phyloP scores from a whole-genome alignment of 306 rosid genomes.

The Ceratonia siliqua region DNA sequence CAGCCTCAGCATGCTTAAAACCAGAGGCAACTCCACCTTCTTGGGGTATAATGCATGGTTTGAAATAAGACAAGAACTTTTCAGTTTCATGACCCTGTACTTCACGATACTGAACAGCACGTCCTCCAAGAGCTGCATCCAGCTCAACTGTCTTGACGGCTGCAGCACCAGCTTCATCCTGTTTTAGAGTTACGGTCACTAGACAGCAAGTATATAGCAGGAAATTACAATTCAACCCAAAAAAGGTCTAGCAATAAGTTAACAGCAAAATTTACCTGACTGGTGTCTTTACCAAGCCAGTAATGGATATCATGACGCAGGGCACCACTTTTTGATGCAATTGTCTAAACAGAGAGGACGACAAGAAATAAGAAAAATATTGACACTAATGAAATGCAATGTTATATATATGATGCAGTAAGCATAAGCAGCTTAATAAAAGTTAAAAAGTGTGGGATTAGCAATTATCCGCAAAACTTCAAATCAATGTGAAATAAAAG shows the following conservation, averaged over 20 bases:
- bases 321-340: slow-evolving; percentile 78
- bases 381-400: neutral
- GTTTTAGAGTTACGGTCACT: slow-evolving; percentile 31
- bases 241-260: neutral
- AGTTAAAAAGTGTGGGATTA: neutral
- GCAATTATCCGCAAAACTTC: neutral
- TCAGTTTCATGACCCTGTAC: slow-evolving; percentile 94
- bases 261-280: slow-evolving; percentile 54
- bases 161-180: slow-evolving; percentile 95
- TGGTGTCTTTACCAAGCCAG: slow-evolving; percentile 92
- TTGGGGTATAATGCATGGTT: slow-evolving; percentile 92
- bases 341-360: slow-evolving; percentile 54
- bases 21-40: slow-evolving; percentile 91
- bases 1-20: slow-evolving; percentile 78
- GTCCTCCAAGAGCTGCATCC: slow-evolving; percentile 97
- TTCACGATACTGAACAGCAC: slow-evolving; percentile 94
- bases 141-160: slow-evolving; percentile 92
- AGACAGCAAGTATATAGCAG: slow-evolving; percentile 17
- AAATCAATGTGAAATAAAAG: slow-evolving; percentile 21
- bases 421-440: neutral
- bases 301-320: slow-evolving; percentile 89
- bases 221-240: slow-evolving; percentile 5
- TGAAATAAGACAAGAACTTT: slow-evolving; percentile 81
- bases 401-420: slow-evolving; percentile 16
- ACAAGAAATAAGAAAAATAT: slow-evolving; percentile 12